Evolutionary conservation across 2,329 filamentous ascomycete genomes (phyloP), one percentile per base, ranked within the genome.

Genomic region (Penicillium sclerotigenum): DNA sequence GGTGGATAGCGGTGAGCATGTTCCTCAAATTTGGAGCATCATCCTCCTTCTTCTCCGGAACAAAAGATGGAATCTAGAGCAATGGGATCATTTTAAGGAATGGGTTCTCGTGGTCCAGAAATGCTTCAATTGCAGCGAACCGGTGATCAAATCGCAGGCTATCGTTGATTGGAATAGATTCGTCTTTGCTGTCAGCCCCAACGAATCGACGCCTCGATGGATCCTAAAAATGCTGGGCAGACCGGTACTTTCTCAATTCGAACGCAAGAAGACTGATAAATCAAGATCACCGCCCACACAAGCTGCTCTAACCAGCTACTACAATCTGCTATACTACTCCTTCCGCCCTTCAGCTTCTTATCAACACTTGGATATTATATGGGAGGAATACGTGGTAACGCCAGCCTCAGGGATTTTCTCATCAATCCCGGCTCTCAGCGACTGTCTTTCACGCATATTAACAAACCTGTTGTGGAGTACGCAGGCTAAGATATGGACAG

Each of bases 21-120:
- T 96, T 0, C 92, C 94, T 6, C 89, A 91, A 62, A 90, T 97
- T 22, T 97, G 93, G 93, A 88, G 89, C 56, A 83, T 91, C 34
- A 79, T 96, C 2, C 84, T 93, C 7, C 80, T 96, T 2, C 85
- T 96, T 53, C 78, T 97, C 46, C 85, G 88, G 51, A 79, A 74
- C 59, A 75, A 85, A 75, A 73, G 85, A 71, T 61, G 80, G 78
- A 67, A 85, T 77, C 61, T 86, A 70, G 76, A 83, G 26, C 72
- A 77, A 36, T 97, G 93, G 89, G 80, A 87, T 31, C 84, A 88
- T 66, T 85, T 91, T 59, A 82, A 80, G 28, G 80, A 83, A 6
- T 97, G 91, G 89, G 79, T 97, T 8, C 81, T 82, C 31, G 81
- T 96, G 10, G 87, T 96, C 18, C 88, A 96, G 65, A 81, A 81